Percentiles rank a stretch among this genome's conserved stretches.
These are phyloP conservation scores for Lipomyces spencermartinsiae DNA, from an alignment of 805 yeast genomes.

Conservation along the genomic window DNA sequence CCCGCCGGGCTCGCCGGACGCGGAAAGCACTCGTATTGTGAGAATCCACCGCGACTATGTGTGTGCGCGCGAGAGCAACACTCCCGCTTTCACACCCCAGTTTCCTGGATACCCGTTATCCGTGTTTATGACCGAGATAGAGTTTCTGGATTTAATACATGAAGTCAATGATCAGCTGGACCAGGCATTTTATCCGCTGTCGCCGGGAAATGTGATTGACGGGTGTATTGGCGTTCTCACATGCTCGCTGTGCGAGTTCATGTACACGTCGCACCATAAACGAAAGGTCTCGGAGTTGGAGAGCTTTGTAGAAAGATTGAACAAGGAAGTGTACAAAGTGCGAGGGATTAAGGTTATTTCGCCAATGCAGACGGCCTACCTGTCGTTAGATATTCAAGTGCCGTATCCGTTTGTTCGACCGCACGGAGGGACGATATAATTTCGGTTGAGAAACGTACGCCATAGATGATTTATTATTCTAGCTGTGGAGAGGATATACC, in stretches of 20 bases:
- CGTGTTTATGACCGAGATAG: conserved; percentile 14
- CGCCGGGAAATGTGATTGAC: conserved; percentile 17
- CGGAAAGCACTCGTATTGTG: conserved; percentile 16
- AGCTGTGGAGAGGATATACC: too few species aligned
- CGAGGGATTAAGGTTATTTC: conserved; percentile 18
- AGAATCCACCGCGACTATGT: conserved; percentile 19
- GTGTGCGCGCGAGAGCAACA: not conserved
- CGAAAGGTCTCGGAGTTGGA: conserved; percentile 15
- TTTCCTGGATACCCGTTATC: conserved; percentile 24
- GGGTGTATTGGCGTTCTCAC: conserved; percentile 7
- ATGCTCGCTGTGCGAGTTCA: conserved; percentile 13
- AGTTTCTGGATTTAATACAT: conserved; percentile 16
- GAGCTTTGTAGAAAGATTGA: conserved; percentile 8
- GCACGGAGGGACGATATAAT: not conserved
- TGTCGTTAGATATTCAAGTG: conserved; percentile 19
- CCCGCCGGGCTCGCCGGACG: conserved; percentile 3
- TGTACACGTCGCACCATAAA: conserved; percentile 10
- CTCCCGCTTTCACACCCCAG: conserved; percentile 10
- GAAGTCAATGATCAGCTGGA: conserved; percentile 17
- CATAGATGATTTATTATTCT: too few species aligned
- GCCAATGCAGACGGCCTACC: conserved; percentile 13
- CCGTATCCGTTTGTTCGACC: conserved; percentile 16
- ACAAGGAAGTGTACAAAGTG: conserved; percentile 1
- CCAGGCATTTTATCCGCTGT: conserved; percentile 10
- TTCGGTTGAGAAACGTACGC: too few species aligned